phyloP scores from a whole-genome alignment of 2,329 filamentous ascomycete species.

The Fusarium pseudoanthophilum region DNA sequence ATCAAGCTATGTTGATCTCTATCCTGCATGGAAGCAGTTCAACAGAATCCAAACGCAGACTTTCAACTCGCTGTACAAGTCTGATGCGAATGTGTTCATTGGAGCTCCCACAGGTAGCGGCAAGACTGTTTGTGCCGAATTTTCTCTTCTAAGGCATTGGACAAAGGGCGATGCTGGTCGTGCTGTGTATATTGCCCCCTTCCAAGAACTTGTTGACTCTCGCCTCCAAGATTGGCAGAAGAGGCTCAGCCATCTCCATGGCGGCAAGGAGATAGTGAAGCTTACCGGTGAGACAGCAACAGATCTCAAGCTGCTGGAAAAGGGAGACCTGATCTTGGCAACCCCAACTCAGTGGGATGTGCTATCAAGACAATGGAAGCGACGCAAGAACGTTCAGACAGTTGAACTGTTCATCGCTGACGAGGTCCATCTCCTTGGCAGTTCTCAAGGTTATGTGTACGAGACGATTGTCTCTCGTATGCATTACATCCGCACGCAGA shows the following conservation, averaged over 20 bases:
- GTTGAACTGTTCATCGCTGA: conserved; percentile 94
- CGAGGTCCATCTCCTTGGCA: conserved; percentile 92
- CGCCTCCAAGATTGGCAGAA: conserved; percentile 87
- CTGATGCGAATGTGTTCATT: conserved; percentile 93
- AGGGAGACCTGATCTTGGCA: conserved; percentile 88
- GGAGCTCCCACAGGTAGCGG: conserved; percentile 94
- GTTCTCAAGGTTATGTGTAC: conserved; percentile 87
- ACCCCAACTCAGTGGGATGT: conserved; percentile 97
- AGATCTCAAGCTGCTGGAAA: conserved; percentile 88
- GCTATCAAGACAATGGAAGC: conserved; percentile 94
- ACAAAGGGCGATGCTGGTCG: conserved; percentile 66
- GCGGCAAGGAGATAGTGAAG: conserved; percentile 91
- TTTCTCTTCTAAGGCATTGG: conserved; percentile 92
- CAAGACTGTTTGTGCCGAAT: conserved; percentile 97
- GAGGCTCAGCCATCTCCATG: conserved; percentile 75
- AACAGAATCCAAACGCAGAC: conserved; percentile 98
- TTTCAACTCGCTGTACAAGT: conserved; percentile 91
- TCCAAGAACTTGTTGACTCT: conserved; percentile 90
- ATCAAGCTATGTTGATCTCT: conserved; percentile 83
- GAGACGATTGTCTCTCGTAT: conserved; percentile 98
- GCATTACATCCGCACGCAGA: conserved; percentile 93
- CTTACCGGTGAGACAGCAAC: conserved; percentile 92
- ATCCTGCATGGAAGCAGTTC: conserved; percentile 86
- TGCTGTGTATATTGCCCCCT: conserved; percentile 93
- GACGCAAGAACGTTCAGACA: conserved; percentile 92